phyloP scores from a whole-genome alignment of 2,329 filamentous ascomycete species.

The Plenodomus biglobosus region DNA sequence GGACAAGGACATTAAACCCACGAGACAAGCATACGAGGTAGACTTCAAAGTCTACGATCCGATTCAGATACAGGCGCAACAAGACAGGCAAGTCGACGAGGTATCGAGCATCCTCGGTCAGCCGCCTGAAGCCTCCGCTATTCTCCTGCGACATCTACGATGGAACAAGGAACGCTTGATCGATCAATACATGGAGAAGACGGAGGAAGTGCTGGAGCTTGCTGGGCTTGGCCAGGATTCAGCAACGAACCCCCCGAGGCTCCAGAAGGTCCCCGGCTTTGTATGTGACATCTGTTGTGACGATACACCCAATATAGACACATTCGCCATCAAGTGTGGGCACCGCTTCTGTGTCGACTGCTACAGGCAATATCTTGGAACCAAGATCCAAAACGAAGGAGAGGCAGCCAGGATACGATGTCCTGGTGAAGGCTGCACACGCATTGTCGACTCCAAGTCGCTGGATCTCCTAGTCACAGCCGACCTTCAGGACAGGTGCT shows the following conservation, averaged over 20 bases:
- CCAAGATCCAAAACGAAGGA: constrained; percentile 94
- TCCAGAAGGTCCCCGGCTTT: constrained; percentile 75
- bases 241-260: constrained; percentile 57
- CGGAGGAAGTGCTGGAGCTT: constrained; percentile 75
- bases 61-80: constrained; percentile 77
- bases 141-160: constrained; percentile 81
- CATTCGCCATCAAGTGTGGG: constrained; percentile 92
- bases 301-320: constrained; percentile 73
- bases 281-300: constrained; percentile 96
- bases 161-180: constrained; percentile 98
- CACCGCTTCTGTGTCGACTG: constrained; percentile 93
- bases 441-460: constrained; percentile 88
- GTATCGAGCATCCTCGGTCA: constrained; percentile 90
- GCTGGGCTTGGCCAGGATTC: constrained; percentile 70
- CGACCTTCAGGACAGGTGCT: constrained; percentile 59
- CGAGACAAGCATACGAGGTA: constrained; percentile 77
- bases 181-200: constrained; percentile 92
- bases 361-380: constrained; percentile 84
- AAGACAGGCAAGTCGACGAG: constrained; percentile 82
- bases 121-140: constrained; percentile 84
- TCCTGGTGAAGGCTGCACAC: constrained; percentile 80
- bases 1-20: constrained; percentile 72
- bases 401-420: constrained; percentile 95
- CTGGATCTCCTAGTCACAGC: constrained; percentile 71
- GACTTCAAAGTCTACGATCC: constrained; percentile 81